Base-by-base conservation (phyloP, 2,329 filamentous ascomycete genomes). In the Scopulariopsis brevicaulis region DNA sequence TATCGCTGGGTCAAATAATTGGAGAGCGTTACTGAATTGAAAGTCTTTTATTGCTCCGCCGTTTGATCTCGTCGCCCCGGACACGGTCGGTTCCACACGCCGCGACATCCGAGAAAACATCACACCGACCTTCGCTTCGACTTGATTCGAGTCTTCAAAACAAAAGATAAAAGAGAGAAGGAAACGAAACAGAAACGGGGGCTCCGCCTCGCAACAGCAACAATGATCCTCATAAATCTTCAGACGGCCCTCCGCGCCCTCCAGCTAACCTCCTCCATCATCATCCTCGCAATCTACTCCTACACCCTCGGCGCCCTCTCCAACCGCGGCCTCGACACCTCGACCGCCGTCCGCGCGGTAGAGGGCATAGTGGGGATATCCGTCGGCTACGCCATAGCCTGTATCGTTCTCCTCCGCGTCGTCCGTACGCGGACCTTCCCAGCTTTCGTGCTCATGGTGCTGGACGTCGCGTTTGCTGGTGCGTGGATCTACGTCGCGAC, bases 401-500 rank as follows among this genome's bases (percentile, higher is more conserved):
- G 84, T n/a, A 74, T 90, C 15, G 63, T 94, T 35, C 74, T 95
- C 43, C 85, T 93, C 10, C 90, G 89, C 76, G 94, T 83, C 68
- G 73, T 96, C 6, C 90, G 88, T 40, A 90, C 90, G 32, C 79
- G 87, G 60, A 76, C 79, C 4, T 77, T 93, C 70, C 86, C 91
- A 60, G 87, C 88, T 3, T 78, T 86, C 66, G 62, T 94, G 57
- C 88, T 82, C 62, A 82, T 96, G 62, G 61, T 92, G 25, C 76
- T 96, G 54, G 90, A 96, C 66, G 65, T 94, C 57, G 80, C 80
- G 65, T 96, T 96, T 71, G 74, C 83, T 56, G 89, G 81, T 48
- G 83, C 78, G 59, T 94, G 94, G 76, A 82, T 95, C 67, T 95
- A 91, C 67, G 82, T 96, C 60, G 90, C 91, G 1, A 76, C 86